A percentile compares a stretch with the other conserved stretches of the same genome.
Evolutionary conservation across 345 rosid genomes (phyloP).

Genomic region (Dipteronia dyeriana): DNA sequence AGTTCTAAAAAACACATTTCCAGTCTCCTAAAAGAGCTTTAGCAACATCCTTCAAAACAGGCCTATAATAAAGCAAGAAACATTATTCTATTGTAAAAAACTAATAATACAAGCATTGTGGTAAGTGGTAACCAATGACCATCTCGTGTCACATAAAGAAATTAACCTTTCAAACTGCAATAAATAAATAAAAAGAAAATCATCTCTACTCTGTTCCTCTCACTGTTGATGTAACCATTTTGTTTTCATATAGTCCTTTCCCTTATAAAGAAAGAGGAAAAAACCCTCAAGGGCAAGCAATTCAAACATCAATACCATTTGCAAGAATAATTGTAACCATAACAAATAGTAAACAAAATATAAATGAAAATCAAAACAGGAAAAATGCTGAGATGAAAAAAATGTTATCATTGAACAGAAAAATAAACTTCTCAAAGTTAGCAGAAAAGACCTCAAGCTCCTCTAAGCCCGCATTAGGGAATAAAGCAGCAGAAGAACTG

Average conservation of each 20-base stretch:
- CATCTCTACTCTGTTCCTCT: neutral
- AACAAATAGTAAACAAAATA: neutral
- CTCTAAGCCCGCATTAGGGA: slow-evolving; percentile 44
- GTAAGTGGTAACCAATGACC: no score
- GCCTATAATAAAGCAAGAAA: neutral
- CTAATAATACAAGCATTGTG: neutral
- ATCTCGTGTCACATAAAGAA: neutral
- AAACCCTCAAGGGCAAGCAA: slow-evolving; percentile 3
- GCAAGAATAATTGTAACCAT: neutral
- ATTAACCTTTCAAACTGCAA: neutral
- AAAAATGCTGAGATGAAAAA: neutral
- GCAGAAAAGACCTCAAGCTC: slow-evolving; percentile 84
- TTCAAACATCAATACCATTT: neutral
- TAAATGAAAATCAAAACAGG: neutral
- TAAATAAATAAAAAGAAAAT: neutral
- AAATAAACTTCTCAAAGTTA: slow-evolving; percentile 5
- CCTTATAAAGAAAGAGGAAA: neutral
- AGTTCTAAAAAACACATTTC: neutral
- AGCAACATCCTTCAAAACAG: neutral
- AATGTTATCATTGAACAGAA: neutral
- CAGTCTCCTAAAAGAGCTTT: neutral
- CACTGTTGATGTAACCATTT: neutral
- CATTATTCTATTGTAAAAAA: neutral
- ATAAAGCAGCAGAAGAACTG: slow-evolving; percentile 37
- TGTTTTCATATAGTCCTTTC: neutral